These are phyloP conservation scores for Leptodermis oblonga DNA, from an alignment of 257 asterid genomes.

Conservation along the genomic window DNA sequence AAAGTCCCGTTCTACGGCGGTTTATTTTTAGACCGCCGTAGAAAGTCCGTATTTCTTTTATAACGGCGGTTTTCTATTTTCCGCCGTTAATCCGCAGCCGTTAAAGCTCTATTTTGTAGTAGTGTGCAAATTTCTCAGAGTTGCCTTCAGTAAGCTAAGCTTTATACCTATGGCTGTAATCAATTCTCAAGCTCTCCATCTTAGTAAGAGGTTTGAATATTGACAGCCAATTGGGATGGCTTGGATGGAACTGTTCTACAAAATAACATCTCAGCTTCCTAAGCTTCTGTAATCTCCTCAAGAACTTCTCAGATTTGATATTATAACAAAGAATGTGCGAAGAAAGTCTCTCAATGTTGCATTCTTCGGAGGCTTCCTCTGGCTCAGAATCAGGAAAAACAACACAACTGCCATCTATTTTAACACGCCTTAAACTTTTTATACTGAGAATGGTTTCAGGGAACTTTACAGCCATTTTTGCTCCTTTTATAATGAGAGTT, in stretches of 20 bases:
- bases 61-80: too few species aligned
- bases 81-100: too few species aligned
- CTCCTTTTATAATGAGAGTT: conserved; percentile 2
- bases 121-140: neutral
- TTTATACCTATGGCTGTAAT: neutral
- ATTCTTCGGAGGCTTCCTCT: neutral
- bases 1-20: too few species aligned
- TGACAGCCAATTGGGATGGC: neutral
- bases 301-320: neutral
- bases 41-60: too few species aligned
- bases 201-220: neutral
- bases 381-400: neutral
- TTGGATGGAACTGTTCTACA: neutral
- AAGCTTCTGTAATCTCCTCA: neutral
- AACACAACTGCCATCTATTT: neutral
- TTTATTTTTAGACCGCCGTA: too few species aligned
- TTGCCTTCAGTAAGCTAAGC: neutral
- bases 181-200: neutral
- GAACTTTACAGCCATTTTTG: neutral
- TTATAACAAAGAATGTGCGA: neutral
- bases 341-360: neutral
- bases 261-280: conserved; percentile 1
- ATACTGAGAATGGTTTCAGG: neutral
- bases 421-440: neutral
- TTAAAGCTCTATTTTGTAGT: too few species aligned